Evolutionary conservation across 192 early-diverging fungal species (phyloP), one percentile per base, ranked within the genome.

Genomic region (Jimgerdemannia lactiflua): DNA sequence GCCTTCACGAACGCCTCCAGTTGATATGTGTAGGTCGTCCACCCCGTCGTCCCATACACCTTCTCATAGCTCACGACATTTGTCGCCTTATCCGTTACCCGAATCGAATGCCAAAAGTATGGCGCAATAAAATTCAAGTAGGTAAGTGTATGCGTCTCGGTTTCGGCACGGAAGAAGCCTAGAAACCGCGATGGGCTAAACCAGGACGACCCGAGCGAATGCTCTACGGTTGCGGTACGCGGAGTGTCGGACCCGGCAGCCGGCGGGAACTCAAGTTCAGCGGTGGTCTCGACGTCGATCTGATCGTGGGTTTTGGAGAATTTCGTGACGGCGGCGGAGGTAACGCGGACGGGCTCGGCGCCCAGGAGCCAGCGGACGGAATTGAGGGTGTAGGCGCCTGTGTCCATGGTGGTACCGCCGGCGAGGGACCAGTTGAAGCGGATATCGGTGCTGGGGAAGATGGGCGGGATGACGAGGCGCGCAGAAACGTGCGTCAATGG

Each of bases 1-100:
- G 64, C 78, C 40, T 77, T 64, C 6, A 83, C 74, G 20, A 83
- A 83, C 4, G 78, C 82, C 18, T 83, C 72, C 14, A 83, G 73
- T 65, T 80, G 79, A 71, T 79, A 82, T 7, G 64, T 69, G 39
- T 80, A 83, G 0, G 78, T 77, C n/a, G 41, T 39, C 49, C 74
- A 71, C 0, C 83, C 83, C 0, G 64, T 74, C 14, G 41, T 44
- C n/a, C 10, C 77, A 40, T 84, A 84, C 11, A 41, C 42, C 65
- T 81, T 84, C 4, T 79, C 40, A 18, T 29, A 70, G 29, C 77
- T 73, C 4, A 73, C 73, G 11, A 65, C 74, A n/a, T 80, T 80
- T n/a, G 77, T 74, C 2, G 66, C 69, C 74, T 84, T 82, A 49
- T 80, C 77, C 44, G 71, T 77, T 29, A 84, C 49, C 0, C 71